These are phyloP conservation scores for Fusarium sp. DNA, from an alignment of 2,329 filamentous ascomycete genomes.

Conservation along the genomic window DNA sequence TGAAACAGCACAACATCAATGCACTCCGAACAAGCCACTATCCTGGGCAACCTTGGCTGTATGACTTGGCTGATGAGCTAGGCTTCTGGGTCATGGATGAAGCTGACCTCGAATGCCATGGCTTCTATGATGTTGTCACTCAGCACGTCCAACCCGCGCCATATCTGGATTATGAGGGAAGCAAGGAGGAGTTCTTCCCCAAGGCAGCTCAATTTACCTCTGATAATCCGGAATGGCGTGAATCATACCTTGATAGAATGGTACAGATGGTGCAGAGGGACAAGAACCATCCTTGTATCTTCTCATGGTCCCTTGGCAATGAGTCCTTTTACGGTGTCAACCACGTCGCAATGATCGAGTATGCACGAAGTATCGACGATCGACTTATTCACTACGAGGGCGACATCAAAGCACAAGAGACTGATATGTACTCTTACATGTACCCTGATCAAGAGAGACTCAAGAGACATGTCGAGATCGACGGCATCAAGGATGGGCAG, in stretches of 20 bases:
- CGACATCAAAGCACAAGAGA: constrained; percentile 18
- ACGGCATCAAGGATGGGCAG: not conserved
- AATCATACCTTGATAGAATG: constrained; percentile 13
- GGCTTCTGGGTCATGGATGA: constrained; percentile 29
- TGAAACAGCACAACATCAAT: constrained; percentile 29
- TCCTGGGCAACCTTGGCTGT: constrained; percentile 7
- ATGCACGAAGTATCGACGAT: constrained; percentile 9
- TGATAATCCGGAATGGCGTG: constrained; percentile 6
- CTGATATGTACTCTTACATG: constrained; percentile 25
- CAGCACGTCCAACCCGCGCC: constrained; percentile 9
- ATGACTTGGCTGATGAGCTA: constrained; percentile 12
- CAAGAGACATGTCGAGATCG: constrained; percentile 7
- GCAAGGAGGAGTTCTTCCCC: constrained; percentile 21
- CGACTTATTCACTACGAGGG: constrained; percentile 21
- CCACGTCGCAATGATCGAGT: constrained; percentile 18
- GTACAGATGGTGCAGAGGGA: constrained; percentile 15
- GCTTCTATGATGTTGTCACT: constrained; percentile 16
- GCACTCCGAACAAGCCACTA: constrained; percentile 15
- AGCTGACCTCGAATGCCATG: constrained; percentile 15
- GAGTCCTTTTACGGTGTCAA: constrained; percentile 18
- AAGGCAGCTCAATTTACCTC: constrained; percentile 20
- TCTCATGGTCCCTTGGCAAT: constrained; percentile 15
- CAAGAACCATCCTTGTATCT: constrained; percentile 21
- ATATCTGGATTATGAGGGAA: constrained; percentile 19
- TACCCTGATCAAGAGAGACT: constrained; percentile 17